Conservation (phyloP, 345 rosid genomes). For the Citrus hindsii region DNA sequence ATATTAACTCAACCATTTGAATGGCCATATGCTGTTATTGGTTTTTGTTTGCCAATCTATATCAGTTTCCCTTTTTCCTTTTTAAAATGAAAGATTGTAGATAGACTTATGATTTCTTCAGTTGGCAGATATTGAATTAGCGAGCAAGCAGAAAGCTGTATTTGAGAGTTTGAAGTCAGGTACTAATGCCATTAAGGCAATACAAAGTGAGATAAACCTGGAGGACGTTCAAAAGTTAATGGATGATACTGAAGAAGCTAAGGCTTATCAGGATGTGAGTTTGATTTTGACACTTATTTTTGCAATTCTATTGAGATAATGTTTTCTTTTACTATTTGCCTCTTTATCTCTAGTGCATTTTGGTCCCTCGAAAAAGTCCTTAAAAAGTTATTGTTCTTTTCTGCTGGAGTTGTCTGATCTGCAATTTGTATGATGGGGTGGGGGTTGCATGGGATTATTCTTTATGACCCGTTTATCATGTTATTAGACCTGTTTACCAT, state of each 20-base stretch:
- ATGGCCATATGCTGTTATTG: background rate
- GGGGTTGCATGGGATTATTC: background rate
- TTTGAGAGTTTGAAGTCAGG: slow-evolving; percentile 48
- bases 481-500: too few species aligned
- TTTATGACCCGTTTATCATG: background rate
- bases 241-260: background rate
- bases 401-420: background rate
- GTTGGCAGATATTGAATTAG: slow-evolving; percentile 91
- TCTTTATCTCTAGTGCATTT: background rate
- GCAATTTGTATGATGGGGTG: background rate
- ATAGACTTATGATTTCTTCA: slow-evolving; percentile 19
- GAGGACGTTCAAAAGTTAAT: background rate
- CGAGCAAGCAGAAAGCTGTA: slow-evolving; percentile 95
- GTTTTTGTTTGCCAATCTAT: background rate
- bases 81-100: background rate
- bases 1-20: background rate
- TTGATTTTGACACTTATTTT: background rate
- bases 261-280: background rate
- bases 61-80: background rate
- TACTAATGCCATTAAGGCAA: slow-evolving; percentile 50
- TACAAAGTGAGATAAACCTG: background rate
- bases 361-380: background rate
- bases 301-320: background rate
- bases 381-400: background rate
- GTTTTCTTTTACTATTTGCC: background rate